phyloP scores from a whole-genome alignment of 2,329 filamentous ascomycete species.

The Xylariaceae sp. region DNA sequence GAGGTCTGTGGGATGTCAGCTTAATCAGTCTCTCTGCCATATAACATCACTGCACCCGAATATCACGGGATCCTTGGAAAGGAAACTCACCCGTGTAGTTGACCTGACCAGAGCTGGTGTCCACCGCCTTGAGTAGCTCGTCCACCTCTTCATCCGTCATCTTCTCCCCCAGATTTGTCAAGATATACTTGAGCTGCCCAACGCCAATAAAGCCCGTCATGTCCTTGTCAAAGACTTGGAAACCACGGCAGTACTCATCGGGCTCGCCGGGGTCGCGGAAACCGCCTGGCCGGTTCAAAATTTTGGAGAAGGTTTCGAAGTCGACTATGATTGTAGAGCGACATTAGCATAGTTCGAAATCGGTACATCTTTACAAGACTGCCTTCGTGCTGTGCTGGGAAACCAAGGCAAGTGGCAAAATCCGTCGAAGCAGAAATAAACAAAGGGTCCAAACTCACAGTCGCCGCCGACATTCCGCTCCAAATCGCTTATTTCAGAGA shows the following conservation, averaged over 20 bases:
- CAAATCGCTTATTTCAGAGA: conserved; percentile 86
- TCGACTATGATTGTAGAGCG: conserved; percentile 62
- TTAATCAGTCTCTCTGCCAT: background rate
- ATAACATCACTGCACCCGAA: too few relatives aligned
- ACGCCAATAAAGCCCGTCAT: conserved; percentile 97
- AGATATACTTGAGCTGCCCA: conserved; percentile 94
- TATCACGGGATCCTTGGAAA: too few relatives aligned
- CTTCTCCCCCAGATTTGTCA: conserved; percentile 98
- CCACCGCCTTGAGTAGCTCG: conserved; percentile 96
- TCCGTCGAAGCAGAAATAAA: too few relatives aligned
- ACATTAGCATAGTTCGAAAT: background rate
- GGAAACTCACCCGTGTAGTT: conserved; percentile 79
- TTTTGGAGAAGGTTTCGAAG: conserved; percentile 94
- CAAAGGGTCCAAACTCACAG: conserved; percentile 59
- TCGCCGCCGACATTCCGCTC: conserved; percentile 87
- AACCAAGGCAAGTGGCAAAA: too few relatives aligned
- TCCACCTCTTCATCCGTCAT: conserved; percentile 99
- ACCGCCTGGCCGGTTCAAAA: conserved; percentile 94
- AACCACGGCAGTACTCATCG: conserved; percentile 96
- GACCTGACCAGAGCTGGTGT: conserved; percentile 92
- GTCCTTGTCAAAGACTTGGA: conserved; percentile 99
- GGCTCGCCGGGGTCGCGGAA: conserved; percentile 98
- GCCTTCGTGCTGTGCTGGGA: too few relatives aligned
- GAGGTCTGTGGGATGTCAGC: conserved; percentile 52
- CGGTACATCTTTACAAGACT: too few relatives aligned